phyloP scores from a whole-genome alignment of 169 alveolate species.

The Eimeria tenella region DNA sequence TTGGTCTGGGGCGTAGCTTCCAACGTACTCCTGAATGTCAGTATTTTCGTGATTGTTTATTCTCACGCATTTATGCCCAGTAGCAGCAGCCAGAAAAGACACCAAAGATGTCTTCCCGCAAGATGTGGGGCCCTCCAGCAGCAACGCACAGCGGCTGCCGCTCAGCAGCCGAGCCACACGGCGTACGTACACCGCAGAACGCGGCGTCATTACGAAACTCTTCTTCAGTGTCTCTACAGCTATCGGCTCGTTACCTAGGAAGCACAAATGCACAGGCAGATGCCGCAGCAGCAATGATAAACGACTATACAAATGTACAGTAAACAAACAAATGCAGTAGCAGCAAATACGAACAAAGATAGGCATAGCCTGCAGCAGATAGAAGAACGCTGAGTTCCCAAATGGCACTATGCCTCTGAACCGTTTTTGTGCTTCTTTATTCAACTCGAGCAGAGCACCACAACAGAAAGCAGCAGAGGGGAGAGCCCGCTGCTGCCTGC shows the following conservation, averaged over 20 bases:
- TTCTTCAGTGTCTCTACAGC: constrained; percentile 80
- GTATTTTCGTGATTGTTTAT: constrained; percentile 99
- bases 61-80: constrained; percentile 97
- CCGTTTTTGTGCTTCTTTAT: too few species aligned
- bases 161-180: constrained; percentile 94
- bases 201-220: constrained; percentile 83
- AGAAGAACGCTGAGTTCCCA: too few species aligned
- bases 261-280: constrained; percentile 76
- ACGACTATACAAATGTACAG: not conserved
- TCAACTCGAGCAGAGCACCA: too few species aligned
- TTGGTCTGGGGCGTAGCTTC: constrained; percentile 95
- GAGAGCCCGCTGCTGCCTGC: too few species aligned
- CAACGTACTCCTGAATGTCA: constrained; percentile 98
- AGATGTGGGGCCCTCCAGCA: constrained; percentile 99
- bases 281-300: not conserved
- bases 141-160: constrained; percentile 97
- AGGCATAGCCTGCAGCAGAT: too few species aligned
- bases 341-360: too few species aligned
- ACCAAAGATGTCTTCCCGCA: constrained; percentile 99
- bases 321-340: not conserved
- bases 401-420: too few species aligned
- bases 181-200: constrained; percentile 87
- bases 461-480: too few species aligned
- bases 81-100: constrained; percentile 94
- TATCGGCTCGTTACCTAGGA: constrained; percentile 78